Base-by-base conservation (phyloP, 768 basidiomycete species). In the Tubosaeta sp. region DNA sequence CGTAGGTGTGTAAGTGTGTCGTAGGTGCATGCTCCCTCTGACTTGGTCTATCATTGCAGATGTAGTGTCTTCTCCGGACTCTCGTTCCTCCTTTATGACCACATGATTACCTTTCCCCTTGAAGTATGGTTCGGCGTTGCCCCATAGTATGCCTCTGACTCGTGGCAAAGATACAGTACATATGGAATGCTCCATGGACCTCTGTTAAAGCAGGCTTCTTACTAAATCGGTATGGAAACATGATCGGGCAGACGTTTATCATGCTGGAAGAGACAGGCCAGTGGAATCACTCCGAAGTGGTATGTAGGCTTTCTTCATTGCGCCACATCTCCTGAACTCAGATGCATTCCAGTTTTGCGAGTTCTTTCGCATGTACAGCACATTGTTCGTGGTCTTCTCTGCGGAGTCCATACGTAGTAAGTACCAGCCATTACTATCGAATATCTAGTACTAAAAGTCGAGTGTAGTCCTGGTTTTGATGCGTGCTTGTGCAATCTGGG, bases 221-320 rank as follows among this genome's bases (percentile, higher is more conserved):
- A 4, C 25, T 53, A 32, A 57, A 53, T 34, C 55, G 58, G 16
- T 59, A 59, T 14, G 58, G 37, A 6, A 54, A 46, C 25, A 14
- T 57, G 19, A 16, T 45, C 10, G 48, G 52, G 8, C 58, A 58
- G 32, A 51, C 46, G 31, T 42, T 49, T 29, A 37, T 59, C 12
- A 38, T n/a, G 26, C n/a, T 59, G n/a, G 48, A 57, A 35, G 58
- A 59, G 41, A 46, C 46, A 4, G 58, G 58, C 2, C 17, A 51
- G 9, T 25, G 56, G 11, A 17, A 16, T 14, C 27, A 17, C 33
- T 46, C 45, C 16, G 7, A 33, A 46, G 6, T 34, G 19, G 45
- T 46, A 9, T 12, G 45, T 34, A 17, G 11, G 5, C 7, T 19
- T 5, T 34, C 12, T 33, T 17, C 31, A 12, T 34, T 16, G 19